Evolutionary conservation across 371 early-diverging fungal species (phyloP).

Genomic region (Rhizopus delemar): DNA sequence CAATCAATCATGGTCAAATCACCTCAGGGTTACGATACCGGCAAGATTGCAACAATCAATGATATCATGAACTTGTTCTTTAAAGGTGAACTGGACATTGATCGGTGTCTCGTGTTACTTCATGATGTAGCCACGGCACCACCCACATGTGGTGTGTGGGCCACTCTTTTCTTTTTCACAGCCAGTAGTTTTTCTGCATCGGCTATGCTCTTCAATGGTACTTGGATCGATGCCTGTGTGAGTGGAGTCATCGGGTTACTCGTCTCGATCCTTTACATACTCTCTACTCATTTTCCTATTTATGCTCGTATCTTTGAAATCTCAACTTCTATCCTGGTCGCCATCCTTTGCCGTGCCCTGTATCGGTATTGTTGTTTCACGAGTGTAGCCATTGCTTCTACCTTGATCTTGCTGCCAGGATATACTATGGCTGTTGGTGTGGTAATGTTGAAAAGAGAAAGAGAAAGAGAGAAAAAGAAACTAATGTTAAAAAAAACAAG

Average conservation of each 20-base stretch:
- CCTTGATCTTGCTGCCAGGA: slow-evolving; percentile 69
- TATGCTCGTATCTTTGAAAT: slow-evolving; percentile 50
- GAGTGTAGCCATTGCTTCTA: slow-evolving; percentile 40
- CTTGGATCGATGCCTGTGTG: slow-evolving; percentile 40
- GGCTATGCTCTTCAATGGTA: slow-evolving; percentile 39
- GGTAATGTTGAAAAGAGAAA: slow-evolving; percentile 18
- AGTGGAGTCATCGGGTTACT: slow-evolving; percentile 33
- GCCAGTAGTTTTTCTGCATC: slow-evolving; percentile 36
- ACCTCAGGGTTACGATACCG: slow-evolving; percentile 39
- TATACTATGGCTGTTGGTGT: slow-evolving; percentile 70
- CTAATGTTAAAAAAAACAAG: slow-evolving; percentile 12
- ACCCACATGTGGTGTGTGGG: slow-evolving; percentile 36
- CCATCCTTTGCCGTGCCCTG: slow-evolving; percentile 36
- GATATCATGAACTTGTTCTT: slow-evolving; percentile 37
- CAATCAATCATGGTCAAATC: slow-evolving; percentile 48
- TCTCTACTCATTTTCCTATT: slow-evolving; percentile 38
- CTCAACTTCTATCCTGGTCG: slow-evolving; percentile 38
- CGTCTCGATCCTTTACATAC: slow-evolving; percentile 31
- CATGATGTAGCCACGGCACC: slow-evolving; percentile 32
- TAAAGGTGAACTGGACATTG: slow-evolving; percentile 21
- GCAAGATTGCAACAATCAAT: slow-evolving; percentile 41
- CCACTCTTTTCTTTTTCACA: slow-evolving; percentile 26
- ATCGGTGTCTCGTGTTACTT: slow-evolving; percentile 31
- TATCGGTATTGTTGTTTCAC: slow-evolving; percentile 42
- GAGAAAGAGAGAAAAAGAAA: neutral